Base-by-base conservation (phyloP, 345 rosid species). In the Bruguiera gymnorhiza region DNA sequence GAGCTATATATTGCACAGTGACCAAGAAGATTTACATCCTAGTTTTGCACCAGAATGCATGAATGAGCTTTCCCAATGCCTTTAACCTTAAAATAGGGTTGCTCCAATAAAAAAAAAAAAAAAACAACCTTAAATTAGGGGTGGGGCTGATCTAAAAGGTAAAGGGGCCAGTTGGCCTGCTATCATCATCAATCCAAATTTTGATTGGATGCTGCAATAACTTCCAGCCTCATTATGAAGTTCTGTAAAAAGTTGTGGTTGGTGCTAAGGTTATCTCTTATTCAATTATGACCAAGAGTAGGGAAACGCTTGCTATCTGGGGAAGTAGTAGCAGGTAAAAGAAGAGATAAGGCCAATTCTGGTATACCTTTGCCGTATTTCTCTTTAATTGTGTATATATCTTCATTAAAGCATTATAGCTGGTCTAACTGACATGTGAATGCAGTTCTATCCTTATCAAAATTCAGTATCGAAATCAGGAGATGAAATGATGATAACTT, bases 191-290 rank as follows among this genome's bases (percentile, higher is more conserved):
- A 61, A 51, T 11, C 64, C 5, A 59, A 58, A 59, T 43, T 15
- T 15, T 68, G 30, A 27, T 59, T 59, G 50, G 20, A 57, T 19
- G 72, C 56, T 27, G 21, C 60, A 31, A 61, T 29, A 30, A 69
- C 61, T 61, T 31, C 13, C 6, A 13, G 48, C 65, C 31, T 60
- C 20, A 60, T 69, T 11, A 60, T 69, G 65, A 46, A 30, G 72
- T 23, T 46, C 6, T 19, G 65, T 27, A 59, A 68, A 69, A 65
- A 27, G n/a, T 19, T n/a, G 10, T 2, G 9, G 65, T 59, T 21
- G 24, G 24, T 43, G 65, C 4, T 60, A 50, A 48, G 63, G 23
- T 68, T 56, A 68, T 57, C 54, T 20, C 8, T 23, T 34, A 37
- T 11, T 20, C 54, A 23, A 57, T 57, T 24, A 68, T 57, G 52